These are phyloP conservation scores for Hysterium pulicare DNA, from an alignment of 2,329 filamentous ascomycete species.

Conservation along the genomic window DNA sequence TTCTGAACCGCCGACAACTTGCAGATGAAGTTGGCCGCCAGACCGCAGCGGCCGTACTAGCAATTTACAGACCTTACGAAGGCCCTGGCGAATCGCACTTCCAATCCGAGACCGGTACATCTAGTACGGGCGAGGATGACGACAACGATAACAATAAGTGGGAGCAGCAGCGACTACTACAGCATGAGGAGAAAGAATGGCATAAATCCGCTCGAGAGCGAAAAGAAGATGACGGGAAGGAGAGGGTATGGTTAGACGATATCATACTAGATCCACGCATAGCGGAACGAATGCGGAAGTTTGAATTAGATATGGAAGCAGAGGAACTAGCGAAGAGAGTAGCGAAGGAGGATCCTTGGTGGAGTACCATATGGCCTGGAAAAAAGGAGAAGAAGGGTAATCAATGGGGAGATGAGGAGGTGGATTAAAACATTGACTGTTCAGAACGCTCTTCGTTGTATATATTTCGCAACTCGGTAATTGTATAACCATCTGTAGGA, in stretches of 20 bases:
- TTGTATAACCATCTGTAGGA: too few relatives aligned
- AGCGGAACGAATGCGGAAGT: slow-evolving; percentile 73
- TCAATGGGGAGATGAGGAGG: slow-evolving; percentile 1
- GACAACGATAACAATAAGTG: slow-evolving; percentile 32
- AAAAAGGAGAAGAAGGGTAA: slow-evolving; percentile 24
- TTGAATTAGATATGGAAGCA: slow-evolving; percentile 66
- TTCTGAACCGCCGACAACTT: slow-evolving; percentile 78
- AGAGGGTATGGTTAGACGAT: slow-evolving; percentile 69
- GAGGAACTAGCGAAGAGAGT: slow-evolving; percentile 58
- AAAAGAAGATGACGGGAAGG: slow-evolving; percentile 48
- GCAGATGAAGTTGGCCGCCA: slow-evolving; percentile 85
- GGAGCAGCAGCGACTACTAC: slow-evolving; percentile 65
- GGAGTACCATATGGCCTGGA: slow-evolving; percentile 25
- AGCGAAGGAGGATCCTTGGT: slow-evolving; percentile 23
- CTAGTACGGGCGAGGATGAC: slow-evolving; percentile 28
- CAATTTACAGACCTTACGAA: slow-evolving; percentile 47
- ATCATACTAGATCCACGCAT: slow-evolving; percentile 76
- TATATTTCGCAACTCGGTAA: too few relatives aligned
- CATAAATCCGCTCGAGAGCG: slow-evolving; percentile 68
- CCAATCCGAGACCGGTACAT: slow-evolving; percentile 11
- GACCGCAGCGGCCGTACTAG: slow-evolving; percentile 79
- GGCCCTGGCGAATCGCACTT: slow-evolving; percentile 16
- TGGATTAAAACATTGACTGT: slow-evolving; percentile 2
- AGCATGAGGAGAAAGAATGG: slow-evolving; percentile 76
- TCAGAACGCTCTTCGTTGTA: too few relatives aligned